phyloP scores from a whole-genome alignment of 805 yeast species.

The Teunomyces barrocoloradensis region DNA sequence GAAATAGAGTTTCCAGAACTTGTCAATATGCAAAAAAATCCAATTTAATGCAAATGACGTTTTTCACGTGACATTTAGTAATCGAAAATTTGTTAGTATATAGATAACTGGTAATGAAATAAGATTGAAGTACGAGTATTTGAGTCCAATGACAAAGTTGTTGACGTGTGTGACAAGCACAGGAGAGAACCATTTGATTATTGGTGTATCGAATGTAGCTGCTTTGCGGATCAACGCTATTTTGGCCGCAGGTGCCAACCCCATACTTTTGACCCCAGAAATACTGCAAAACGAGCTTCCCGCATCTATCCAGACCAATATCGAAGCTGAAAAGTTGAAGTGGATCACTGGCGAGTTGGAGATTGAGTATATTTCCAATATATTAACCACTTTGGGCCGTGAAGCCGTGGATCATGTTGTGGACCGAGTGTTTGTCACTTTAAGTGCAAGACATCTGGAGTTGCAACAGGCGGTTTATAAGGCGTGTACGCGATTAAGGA shows the following conservation, averaged over 20 bases:
- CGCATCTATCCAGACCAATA: constrained; percentile 19
- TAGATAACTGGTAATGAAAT: not conserved
- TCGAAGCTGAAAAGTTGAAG: constrained; percentile 23
- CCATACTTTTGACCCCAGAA: constrained; percentile 45
- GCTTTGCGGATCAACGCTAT: constrained; percentile 47
- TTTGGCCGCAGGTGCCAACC: constrained; percentile 53
- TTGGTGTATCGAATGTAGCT: constrained; percentile 52
- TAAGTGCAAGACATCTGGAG: constrained; percentile 27
- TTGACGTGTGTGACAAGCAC: constrained; percentile 44
- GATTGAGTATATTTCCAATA: constrained; percentile 28
- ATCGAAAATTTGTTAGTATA: constrained; percentile 7
- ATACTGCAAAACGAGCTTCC: constrained; percentile 16
- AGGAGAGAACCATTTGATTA: constrained; percentile 55
- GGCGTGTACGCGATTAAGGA: constrained; percentile 58
- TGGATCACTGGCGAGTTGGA: constrained; percentile 30
- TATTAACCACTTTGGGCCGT: constrained; percentile 57
- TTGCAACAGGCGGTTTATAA: constrained; percentile 43
- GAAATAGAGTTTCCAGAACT: not conserved
- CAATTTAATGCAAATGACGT: not conserved
- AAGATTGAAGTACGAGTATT: not conserved
- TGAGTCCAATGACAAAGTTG: constrained; percentile 16
- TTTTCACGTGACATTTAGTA: constrained; percentile 16
- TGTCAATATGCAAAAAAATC: not conserved
- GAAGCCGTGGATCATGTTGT: constrained; percentile 59
- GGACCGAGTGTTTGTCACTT: constrained; percentile 71